Evolutionary conservation across 1,284 basidiomycete species (phyloP).

Genomic region (Violaceomyces palustris): DNA sequence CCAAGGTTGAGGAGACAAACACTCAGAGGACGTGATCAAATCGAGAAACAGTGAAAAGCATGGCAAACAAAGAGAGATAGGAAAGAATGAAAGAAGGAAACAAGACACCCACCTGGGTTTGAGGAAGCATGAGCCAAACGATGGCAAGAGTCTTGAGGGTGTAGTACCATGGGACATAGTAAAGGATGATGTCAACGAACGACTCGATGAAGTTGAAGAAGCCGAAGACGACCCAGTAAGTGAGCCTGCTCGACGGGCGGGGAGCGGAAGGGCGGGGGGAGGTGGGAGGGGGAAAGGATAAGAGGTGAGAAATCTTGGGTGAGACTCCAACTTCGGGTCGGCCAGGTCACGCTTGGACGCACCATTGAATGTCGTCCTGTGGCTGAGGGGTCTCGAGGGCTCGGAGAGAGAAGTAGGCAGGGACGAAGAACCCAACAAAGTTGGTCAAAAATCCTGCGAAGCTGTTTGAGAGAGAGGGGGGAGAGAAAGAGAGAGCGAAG

Average conservation of each 20-base stretch:
- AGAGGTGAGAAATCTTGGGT: slow-evolving; percentile 1
- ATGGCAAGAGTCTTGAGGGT: slow-evolving; percentile 75
- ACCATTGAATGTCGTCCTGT: slow-evolving; percentile 53
- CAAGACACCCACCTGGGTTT: slow-evolving; percentile 63
- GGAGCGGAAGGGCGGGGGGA: too few species aligned
- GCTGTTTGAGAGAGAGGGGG: slow-evolving; percentile 7
- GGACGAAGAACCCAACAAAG: slow-evolving; percentile 50
- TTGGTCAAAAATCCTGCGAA: slow-evolving; percentile 52
- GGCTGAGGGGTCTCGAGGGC: slow-evolving; percentile 51
- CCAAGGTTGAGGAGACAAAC: too few species aligned
- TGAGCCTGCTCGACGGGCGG: slow-evolving; percentile 46
- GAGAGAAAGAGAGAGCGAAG: background rate
- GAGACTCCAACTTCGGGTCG: background rate
- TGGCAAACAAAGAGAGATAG: background rate
- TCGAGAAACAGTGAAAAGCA: background rate
- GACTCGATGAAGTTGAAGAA: slow-evolving; percentile 52
- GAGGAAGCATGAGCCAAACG: slow-evolving; percentile 82
- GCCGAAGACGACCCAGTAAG: slow-evolving; percentile 53
- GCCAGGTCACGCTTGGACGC: background rate
- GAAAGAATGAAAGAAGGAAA: background rate
- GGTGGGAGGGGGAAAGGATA: too few species aligned
- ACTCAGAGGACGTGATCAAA: too few species aligned
- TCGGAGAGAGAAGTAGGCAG: slow-evolving; percentile 52
- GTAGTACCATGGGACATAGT: slow-evolving; percentile 79
- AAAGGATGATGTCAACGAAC: slow-evolving; percentile 47